phyloP scores from a whole-genome alignment of 169 alveolate genomes.

The Amoebophrya sp. region DNA sequence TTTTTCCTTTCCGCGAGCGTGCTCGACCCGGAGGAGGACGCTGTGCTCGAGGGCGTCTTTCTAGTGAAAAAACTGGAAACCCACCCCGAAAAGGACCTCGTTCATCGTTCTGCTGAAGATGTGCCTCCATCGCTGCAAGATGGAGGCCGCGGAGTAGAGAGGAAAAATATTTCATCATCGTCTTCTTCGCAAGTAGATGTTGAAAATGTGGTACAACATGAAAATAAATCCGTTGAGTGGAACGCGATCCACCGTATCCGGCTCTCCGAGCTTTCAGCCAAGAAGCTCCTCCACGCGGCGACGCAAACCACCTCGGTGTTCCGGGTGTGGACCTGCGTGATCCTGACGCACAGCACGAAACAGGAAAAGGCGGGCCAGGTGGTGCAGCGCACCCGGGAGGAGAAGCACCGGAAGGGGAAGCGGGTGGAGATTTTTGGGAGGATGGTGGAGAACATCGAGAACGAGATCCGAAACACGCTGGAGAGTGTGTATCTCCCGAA shows the following conservation, averaged over 20 bases:
- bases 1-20: too few relatives aligned
- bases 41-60: neutral
- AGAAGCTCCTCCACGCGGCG: neutral
- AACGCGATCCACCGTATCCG: neutral
- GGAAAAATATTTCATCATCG: too few relatives aligned
- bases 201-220: too few relatives aligned
- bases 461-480: neutral
- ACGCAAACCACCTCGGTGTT: neutral
- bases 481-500: too few relatives aligned
- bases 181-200: too few relatives aligned
- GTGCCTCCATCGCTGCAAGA: too few relatives aligned
- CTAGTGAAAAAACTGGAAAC: neutral
- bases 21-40: neutral
- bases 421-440: neutral
- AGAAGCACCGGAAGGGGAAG: neutral
- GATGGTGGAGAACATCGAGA: neutral
- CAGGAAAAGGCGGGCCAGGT: neutral
- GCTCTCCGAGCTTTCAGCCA: neutral
- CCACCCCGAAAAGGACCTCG: too few relatives aligned
- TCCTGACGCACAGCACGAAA: neutral
- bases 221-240: too few relatives aligned
- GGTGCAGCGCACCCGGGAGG: neutral
- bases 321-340: neutral
- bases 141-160: too few relatives aligned
- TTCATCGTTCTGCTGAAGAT: too few relatives aligned